Conservation (phyloP, 345 rosid species). For the Durio zibethinus region DNA sequence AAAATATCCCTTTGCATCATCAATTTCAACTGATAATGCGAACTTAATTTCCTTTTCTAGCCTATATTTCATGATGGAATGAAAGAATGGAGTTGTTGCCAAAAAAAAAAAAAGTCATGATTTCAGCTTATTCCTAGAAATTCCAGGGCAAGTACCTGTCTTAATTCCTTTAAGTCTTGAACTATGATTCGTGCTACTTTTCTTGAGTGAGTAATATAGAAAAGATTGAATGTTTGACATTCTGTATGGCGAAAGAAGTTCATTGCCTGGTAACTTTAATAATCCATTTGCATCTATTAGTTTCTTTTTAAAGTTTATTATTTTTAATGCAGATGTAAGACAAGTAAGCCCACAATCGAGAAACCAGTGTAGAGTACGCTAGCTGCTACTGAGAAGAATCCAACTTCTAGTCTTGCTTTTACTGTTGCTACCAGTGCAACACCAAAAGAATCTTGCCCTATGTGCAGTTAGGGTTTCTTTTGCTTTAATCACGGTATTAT, state of each 20-base stretch:
- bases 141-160: constrained; percentile 65
- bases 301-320: constrained; percentile 12
- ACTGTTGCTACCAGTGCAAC: constrained; percentile 34
- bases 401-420: constrained; percentile 31
- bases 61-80: constrained; percentile 92
- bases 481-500: constrained; percentile 98
- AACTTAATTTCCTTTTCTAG: constrained; percentile 33
- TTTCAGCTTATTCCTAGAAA: constrained; percentile 73
- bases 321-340: constrained; percentile 71
- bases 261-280: neutral
- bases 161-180: neutral
- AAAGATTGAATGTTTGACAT: no score
- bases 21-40: constrained; percentile 12
- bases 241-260: no score
- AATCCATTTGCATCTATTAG: neutral
- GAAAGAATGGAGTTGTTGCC: constrained; percentile 99
- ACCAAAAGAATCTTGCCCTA: constrained; percentile 62
- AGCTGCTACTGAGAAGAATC: constrained; percentile 33
- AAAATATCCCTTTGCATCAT: neutral
- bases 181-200: neutral
- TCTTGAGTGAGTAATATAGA: neutral
- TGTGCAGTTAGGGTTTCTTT: constrained; percentile 94
- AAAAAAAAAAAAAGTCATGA: constrained; percentile 93
- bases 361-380: constrained; percentile 62
- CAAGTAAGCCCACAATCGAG: constrained; percentile 88